Base-by-base conservation (phyloP, 352 stramenopile species). In the Phytophthora pinifolia region DNA sequence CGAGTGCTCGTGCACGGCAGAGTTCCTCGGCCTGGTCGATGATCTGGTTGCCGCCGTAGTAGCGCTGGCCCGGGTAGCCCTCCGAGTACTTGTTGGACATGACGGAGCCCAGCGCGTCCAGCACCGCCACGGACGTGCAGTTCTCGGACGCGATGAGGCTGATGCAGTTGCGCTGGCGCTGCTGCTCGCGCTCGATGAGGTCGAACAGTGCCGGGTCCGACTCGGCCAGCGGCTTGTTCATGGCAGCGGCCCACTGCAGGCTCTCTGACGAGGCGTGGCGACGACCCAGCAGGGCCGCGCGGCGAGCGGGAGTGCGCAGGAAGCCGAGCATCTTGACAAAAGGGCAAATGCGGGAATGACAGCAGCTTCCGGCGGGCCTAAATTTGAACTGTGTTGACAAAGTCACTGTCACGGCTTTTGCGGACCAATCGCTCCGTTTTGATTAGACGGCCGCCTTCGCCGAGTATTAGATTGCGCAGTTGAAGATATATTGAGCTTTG, bases 121-220 rank as follows among this genome's bases (percentile, higher is more conserved):
- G 88, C 30, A 99, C 98, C 12, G 96, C 87, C 42, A 88, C 89
- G 6, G 88, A 98, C 31, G 98, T 99, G 62, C 99, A 99, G 80
- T 99, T 99, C 74, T 99, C 98, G n/a, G 93, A 99, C 37, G 97
- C 97, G 73, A 99, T 99, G 17, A 99, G 86, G 35, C 97, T 98
- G 46, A 99, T 84, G 62, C 79, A 98, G 69, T 98, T 96, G 54
- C 97, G 89, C 81, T 99, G 98, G 34, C 98, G 88, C 44, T 96
- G 85, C 83, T 99, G 99, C 82, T 99, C 96, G 46, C 93, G 81
- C 78, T 99, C 95, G 56, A 99, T 98, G 57, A 99, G 91, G 57
- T 96, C 79, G 52, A 88, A 94, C 1, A 99, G 80, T 62, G 83
- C 82, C 10, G 97, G 96, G 74, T 99, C 97, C 8, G 85, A 84